These are phyloP conservation scores for Colletotrichum liriopes DNA, from an alignment of 2,329 filamentous ascomycete species.

Conservation along the genomic window DNA sequence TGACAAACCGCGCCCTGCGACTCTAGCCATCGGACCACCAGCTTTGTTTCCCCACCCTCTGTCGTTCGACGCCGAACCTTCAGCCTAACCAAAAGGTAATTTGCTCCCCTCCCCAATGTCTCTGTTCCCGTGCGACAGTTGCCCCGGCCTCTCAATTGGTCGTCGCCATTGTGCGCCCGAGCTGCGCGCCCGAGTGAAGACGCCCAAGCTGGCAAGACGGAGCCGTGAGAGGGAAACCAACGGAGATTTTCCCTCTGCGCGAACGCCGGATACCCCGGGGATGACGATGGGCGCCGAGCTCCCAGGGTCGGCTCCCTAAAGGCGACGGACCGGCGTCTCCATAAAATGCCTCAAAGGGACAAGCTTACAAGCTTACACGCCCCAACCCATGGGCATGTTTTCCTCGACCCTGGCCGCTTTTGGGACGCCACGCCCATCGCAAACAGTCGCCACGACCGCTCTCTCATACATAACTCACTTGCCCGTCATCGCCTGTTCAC, in stretches of 20 bases:
- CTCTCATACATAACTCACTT: slow-evolving; percentile 37
- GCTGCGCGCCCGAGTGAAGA: neutral
- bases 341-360: slow-evolving; percentile 39
- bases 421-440: neutral
- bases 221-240: neutral
- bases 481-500: slow-evolving; percentile 7
- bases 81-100: slow-evolving; percentile 32
- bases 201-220: neutral
- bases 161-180: neutral
- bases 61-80: slow-evolving; percentile 16
- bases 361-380: slow-evolving; percentile 28
- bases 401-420: slow-evolving; percentile 9
- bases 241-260: slow-evolving; percentile 2
- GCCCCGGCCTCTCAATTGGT: neutral
- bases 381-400: slow-evolving; percentile 16
- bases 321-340: slow-evolving; percentile 23
- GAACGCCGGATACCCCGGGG: slow-evolving; percentile 38
- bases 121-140: neutral
- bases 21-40: slow-evolving; percentile 16
- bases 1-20: slow-evolving; percentile 32
- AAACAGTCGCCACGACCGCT: slow-evolving; percentile 28
- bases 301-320: neutral
- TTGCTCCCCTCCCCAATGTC: neutral
- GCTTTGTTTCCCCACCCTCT: slow-evolving; percentile 22
- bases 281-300: slow-evolving; percentile 33